Evolutionary conservation across 352 stramenopile genomes (phyloP).

Genomic region (Pythium graminicola): DNA sequence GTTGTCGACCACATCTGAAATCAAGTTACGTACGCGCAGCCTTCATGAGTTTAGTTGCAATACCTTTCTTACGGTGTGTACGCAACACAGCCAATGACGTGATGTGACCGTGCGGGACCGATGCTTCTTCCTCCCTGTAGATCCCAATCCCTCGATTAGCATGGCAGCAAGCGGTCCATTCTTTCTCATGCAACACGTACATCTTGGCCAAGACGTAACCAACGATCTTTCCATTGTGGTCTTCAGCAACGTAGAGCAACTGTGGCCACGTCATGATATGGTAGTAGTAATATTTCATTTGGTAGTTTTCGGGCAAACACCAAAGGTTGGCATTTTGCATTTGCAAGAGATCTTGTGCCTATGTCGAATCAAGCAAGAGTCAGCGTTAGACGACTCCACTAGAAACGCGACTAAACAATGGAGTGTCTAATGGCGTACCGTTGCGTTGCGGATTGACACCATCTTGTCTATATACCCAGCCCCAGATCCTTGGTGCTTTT

Average conservation of each 20-base stretch:
- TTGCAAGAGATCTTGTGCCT: conserved; percentile 94
- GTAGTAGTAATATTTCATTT: conserved; percentile 99
- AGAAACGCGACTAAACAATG: not conserved
- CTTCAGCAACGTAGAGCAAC: conserved; percentile 97
- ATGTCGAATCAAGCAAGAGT: not conserved
- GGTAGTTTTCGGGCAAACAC: conserved; percentile 99
- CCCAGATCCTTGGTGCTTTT: not conserved
- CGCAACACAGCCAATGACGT: conserved; percentile 97
- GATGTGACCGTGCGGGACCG: conserved; percentile 90
- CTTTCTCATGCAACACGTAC: conserved; percentile 44
- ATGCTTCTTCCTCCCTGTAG: conserved; percentile 26
- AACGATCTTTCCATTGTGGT: conserved; percentile 97
- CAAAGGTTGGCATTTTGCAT: conserved; percentile 99
- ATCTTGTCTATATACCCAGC: conserved; percentile 34
- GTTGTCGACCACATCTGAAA: not conserved
- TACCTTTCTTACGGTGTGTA: conserved; percentile 95
- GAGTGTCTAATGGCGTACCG: conserved; percentile 40
- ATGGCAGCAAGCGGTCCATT: not conserved
- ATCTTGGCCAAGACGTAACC: conserved; percentile 99
- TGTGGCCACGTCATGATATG: conserved; percentile 99
- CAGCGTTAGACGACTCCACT: too few relatives aligned
- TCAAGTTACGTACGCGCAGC: conserved; percentile 60
- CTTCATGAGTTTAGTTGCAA: conserved; percentile 98
- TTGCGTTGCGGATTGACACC: conserved; percentile 95
- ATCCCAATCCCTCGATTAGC: not conserved